Conservation (phyloP, 1,284 basidiomycete species). For the Melampsora occidentalis region DNA sequence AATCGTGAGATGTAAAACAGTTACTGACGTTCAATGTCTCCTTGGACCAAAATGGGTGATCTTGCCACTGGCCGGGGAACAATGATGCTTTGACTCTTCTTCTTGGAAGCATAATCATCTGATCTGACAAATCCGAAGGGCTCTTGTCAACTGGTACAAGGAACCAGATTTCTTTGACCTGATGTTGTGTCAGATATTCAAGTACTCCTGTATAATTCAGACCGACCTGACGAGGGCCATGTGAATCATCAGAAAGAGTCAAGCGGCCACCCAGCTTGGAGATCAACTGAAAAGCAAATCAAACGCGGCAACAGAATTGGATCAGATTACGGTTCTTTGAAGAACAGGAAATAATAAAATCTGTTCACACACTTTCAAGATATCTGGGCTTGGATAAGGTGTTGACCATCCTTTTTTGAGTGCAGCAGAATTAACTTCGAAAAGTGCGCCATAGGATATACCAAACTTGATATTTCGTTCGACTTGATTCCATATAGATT, state of each 20-base stretch:
- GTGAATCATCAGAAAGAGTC: conserved; percentile 90
- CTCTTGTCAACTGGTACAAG: conserved; percentile 50
- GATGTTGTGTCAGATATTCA: conserved; percentile 66
- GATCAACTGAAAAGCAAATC: conserved; percentile 62
- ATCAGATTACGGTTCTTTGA: conserved; percentile 2
- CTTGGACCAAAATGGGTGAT: conserved; percentile 42
- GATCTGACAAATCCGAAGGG: background rate
- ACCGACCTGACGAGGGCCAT: conserved; percentile 82
- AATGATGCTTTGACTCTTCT: conserved; percentile 29
- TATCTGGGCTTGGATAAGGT: conserved; percentile 76
- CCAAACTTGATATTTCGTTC: conserved; percentile 74
- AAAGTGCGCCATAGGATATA: conserved; percentile 78
- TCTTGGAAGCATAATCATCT: conserved; percentile 19
- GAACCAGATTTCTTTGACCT: conserved; percentile 71
- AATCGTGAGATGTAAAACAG: too few species aligned
- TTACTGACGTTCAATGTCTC: background rate
- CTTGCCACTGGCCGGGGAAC: conserved; percentile 23
- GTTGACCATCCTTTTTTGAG: conserved; percentile 85
- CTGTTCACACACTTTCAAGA: conserved; percentile 65
- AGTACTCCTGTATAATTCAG: conserved; percentile 72
- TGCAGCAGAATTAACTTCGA: conserved; percentile 89
- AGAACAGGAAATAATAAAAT: background rate
- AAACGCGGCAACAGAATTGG: conserved; percentile 13
- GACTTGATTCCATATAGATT: conserved; percentile 65
- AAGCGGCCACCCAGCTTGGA: conserved; percentile 67